These are phyloP conservation scores for Dictyostelium capitatum DNA, from an alignment of 78 protist species.

Conservation along the genomic window DNA sequence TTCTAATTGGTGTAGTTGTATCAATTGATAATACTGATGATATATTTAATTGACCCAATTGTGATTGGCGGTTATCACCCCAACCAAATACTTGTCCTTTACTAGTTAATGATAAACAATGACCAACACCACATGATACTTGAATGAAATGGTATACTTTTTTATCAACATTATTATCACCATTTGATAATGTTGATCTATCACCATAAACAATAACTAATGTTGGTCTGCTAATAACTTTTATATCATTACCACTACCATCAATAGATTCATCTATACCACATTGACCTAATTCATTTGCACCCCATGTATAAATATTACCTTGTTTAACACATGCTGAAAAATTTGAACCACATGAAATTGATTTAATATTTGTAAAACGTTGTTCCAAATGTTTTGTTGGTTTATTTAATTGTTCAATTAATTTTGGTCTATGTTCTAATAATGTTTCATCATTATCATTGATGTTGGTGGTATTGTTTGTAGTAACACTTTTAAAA, in stretches of 20 bases:
- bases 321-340: slow-evolving; percentile 10
- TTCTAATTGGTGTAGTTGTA: slow-evolving; percentile 39
- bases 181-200: slow-evolving; percentile 10
- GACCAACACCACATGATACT: slow-evolving; percentile 74
- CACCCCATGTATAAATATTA: slow-evolving; percentile 33
- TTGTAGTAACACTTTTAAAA: background rate
- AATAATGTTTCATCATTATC: background rate
- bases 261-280: background rate
- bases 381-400: background rate
- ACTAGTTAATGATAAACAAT: slow-evolving; percentile 52
- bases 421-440: background rate
- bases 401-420: background rate
- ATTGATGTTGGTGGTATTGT: background rate
- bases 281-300: slow-evolving; percentile 50
- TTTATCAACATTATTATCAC: background rate
- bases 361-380: slow-evolving; percentile 22
- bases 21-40: background rate
- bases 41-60: slow-evolving; percentile 9
- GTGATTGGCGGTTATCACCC: slow-evolving; percentile 63
- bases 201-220: background rate
- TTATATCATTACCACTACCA: background rate
- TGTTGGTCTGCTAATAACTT: background rate
- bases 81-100: slow-evolving; percentile 65
- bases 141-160: background rate
- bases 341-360: slow-evolving; percentile 30